These are phyloP conservation scores for Deuterostichococcus epilithicus DNA, from an alignment of 139 green algal species.

Conservation along the genomic window DNA sequence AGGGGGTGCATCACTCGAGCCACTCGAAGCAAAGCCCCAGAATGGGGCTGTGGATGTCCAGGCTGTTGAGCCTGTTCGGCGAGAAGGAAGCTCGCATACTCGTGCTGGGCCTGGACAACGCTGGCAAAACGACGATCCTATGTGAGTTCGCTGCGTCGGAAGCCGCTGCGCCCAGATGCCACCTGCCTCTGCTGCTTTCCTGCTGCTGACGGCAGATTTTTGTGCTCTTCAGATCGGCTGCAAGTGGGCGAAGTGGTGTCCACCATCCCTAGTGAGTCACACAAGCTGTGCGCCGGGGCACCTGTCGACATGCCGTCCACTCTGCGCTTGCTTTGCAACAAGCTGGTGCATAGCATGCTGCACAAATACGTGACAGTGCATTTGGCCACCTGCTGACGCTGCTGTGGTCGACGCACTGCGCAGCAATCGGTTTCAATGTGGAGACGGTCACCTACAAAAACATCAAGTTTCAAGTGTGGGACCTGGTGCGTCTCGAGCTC, in stretches of 20 bases:
- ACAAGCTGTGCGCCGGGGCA: neutral
- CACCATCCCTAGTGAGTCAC: slow-evolving; percentile 93
- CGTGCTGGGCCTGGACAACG: slow-evolving; percentile 96
- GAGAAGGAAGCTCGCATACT: slow-evolving; percentile 96
- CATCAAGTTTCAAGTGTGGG: slow-evolving; percentile 96
- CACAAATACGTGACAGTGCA: too few relatives aligned
- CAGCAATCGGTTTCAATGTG: slow-evolving; percentile 99
- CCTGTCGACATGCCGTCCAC: neutral
- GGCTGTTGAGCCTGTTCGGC: slow-evolving; percentile 86
- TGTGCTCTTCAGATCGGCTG: slow-evolving; percentile 70
- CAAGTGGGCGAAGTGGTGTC: slow-evolving; percentile 98
- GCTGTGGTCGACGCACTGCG: neutral
- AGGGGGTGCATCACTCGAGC: too few relatives aligned
- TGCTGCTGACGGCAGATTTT: neutral
- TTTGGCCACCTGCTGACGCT: neutral
- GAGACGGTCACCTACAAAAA: slow-evolving; percentile 99
- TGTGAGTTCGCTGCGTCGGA: slow-evolving; percentile 56
- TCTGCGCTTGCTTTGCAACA: neutral
- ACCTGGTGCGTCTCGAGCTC: slow-evolving; percentile 20
- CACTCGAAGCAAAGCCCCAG: neutral
- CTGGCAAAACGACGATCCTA: slow-evolving; percentile 98
- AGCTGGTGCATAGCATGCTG: neutral
- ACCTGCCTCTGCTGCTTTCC: neutral
- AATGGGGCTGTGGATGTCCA: slow-evolving; percentile 92
- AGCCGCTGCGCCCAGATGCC: neutral